Base-by-base conservation (phyloP, 345 rosid species). In the Linum trigynum region DNA sequence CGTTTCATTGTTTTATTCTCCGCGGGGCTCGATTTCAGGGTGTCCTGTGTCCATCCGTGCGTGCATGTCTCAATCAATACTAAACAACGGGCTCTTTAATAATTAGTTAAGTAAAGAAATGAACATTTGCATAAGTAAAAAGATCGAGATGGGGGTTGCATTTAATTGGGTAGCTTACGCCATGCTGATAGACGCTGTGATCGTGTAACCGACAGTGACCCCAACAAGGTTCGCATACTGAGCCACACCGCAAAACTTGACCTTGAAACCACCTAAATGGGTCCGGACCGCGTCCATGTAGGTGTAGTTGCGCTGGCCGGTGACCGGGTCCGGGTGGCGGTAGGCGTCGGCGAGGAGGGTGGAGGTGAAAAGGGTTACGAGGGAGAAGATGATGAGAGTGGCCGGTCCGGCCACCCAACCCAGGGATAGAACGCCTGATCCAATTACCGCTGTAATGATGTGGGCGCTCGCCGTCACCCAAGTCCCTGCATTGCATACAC, bases 401-500 rank as follows among this genome's bases (percentile, higher is more conserved):
- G 79, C 76, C 0, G 92, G 89, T 3, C 98, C 98, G 10, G 78
- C 85, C n/a, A 74, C 75, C 98, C 97, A 89, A 0, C 98, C 98
- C 7, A 92, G 70, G 9, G 95, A 81, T 59, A 92, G 68, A 67
- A 89, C 96, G n/a, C 98, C 98, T 16, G 92, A 89, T 5, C 95
- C 98, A n/a, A 92, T 92, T 71, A 92, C 96, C 0, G 96, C 95
- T 0, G 98, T 92, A 42, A 92, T 92, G 39, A 92, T 92, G 70
- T 92, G 98, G 2, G 96, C 89, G 64, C 92, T 86, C 0, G 90
- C 97, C 6, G 91, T 86, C 4, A 85, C 17, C 89, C 89, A 83
- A 23, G 92, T 89, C 60, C 98, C 98, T 92, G 56, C 63, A 70
- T 7, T 4, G 48, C 38, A 39, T 36, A 32, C 45, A 23, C 2